phyloP scores from a whole-genome alignment of 805 yeast species.

The Ogataea nonfermentans region DNA sequence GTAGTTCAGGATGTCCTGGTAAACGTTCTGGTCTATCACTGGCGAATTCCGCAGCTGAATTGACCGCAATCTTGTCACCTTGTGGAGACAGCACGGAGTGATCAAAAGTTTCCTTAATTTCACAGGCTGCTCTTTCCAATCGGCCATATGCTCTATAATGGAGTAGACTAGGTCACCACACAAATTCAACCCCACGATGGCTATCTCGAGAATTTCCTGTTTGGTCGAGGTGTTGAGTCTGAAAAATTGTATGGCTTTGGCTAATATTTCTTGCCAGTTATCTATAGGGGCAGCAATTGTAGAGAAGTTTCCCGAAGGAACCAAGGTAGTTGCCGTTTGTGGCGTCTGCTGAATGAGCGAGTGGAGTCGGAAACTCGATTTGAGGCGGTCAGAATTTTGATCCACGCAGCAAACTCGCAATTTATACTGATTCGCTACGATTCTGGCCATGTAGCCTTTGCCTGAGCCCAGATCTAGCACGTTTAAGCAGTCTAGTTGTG shows the following conservation, averaged over 20 bases:
- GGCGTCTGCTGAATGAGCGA: constrained; percentile 20
- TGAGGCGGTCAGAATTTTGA: constrained; percentile 18
- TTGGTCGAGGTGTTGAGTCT: constrained; percentile 8
- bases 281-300: constrained; percentile 5
- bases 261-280: constrained; percentile 11
- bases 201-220: not conserved
- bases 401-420: constrained; percentile 27
- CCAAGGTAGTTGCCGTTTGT: constrained; percentile 3
- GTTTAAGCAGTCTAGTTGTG: constrained; percentile 2
- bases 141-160: constrained; percentile 15
- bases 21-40: not conserved
- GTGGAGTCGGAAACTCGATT: constrained; percentile 22
- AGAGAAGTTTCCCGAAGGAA: constrained; percentile 15
- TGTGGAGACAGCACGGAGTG: constrained; percentile 26
- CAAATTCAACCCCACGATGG: constrained; percentile 23
- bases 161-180: constrained; percentile 30
- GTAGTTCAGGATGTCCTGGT: constrained; percentile 10
- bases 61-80: constrained; percentile 12
- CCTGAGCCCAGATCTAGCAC: constrained; percentile 33
- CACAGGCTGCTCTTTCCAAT: not conserved
- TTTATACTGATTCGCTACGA: constrained; percentile 20
- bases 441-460: constrained; percentile 30
- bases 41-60: not conserved
- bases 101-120: constrained; percentile 8
- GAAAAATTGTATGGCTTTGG: constrained; percentile 8